These are phyloP conservation scores for Zymoseptoria tritici DNA, from an alignment of 2,329 filamentous ascomycete genomes.

Conservation along the genomic window DNA sequence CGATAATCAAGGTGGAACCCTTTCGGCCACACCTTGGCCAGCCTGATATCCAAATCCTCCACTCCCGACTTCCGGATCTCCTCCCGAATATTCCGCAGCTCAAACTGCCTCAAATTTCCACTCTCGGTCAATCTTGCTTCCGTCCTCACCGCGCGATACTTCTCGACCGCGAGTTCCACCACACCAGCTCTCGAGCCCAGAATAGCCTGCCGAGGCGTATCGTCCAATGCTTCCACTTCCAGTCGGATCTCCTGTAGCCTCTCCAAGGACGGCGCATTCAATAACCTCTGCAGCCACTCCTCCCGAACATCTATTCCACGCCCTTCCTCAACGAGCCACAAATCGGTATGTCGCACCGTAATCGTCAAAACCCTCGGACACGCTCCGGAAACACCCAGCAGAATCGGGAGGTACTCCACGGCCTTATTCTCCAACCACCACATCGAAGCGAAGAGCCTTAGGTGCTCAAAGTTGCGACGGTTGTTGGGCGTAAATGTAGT, in stretches of 20 bases:
- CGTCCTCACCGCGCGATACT: not conserved
- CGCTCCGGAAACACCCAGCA: not conserved
- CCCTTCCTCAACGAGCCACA: not conserved
- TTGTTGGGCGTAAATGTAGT: not conserved
- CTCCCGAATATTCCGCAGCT: not conserved
- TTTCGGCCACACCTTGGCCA: not conserved
- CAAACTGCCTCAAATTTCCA: not conserved
- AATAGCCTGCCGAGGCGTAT: not conserved
- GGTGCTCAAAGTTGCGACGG: not conserved
- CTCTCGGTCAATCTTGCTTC: not conserved
- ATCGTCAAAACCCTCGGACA: not conserved
- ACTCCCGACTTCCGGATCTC: not conserved
- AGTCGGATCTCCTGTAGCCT: not conserved
- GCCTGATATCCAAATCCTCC: not conserved
- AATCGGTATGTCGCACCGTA: not conserved
- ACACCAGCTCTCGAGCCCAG: not conserved
- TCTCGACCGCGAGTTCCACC: not conserved
- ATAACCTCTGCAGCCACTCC: not conserved
- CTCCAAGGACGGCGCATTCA: not conserved
- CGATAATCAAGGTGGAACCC: not conserved
- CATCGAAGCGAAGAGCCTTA: not conserved
- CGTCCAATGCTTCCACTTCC: not conserved
- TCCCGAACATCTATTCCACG: not conserved
- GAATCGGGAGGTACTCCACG: not conserved
- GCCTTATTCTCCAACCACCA: not conserved